Evolutionary conservation across 2,329 filamentous ascomycete species (phyloP).

Genomic region (Rasamsonia emersonii): DNA sequence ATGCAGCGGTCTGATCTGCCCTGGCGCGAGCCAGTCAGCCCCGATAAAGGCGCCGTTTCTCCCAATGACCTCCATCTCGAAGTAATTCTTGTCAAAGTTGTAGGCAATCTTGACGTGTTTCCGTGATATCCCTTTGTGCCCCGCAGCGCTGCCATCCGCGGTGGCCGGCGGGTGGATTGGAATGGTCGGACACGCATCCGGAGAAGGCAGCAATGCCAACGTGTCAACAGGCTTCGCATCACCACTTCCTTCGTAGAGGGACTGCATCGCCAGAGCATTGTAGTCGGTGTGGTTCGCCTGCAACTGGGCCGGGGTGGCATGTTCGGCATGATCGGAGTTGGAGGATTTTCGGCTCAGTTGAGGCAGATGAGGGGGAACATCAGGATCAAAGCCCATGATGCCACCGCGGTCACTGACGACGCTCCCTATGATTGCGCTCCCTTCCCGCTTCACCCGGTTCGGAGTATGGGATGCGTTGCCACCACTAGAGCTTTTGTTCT

Average conservation of each 20-base stretch:
- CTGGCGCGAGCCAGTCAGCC: conserved; percentile 40
- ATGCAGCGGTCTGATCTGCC: conserved; percentile 41
- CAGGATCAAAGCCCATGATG: conserved; percentile 43
- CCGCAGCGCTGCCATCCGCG: conserved; percentile 36
- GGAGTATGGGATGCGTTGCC: conserved; percentile 37
- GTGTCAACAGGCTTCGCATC: conserved; percentile 39
- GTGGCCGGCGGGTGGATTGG: conserved; percentile 51
- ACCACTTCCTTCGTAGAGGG: conserved; percentile 26
- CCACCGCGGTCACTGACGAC: conserved; percentile 49
- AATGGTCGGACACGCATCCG: conserved; percentile 47
- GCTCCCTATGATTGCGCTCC: conserved; percentile 38
- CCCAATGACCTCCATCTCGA: conserved; percentile 52
- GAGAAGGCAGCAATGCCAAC: conserved; percentile 41
- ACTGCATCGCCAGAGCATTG: conserved; percentile 39
- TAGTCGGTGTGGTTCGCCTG: conserved; percentile 34
- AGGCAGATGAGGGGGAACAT: conserved; percentile 32
- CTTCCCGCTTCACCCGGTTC: conserved; percentile 36
- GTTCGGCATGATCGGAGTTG: conserved; percentile 39
- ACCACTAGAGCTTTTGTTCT: conserved; percentile 39
- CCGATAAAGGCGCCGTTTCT: conserved; percentile 51
- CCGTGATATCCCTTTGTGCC: conserved; percentile 52
- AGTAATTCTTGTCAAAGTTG: conserved; percentile 48
- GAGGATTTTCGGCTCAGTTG: conserved; percentile 41
- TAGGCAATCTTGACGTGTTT: conserved; percentile 55
- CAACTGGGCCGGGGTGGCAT: conserved; percentile 30